Evolutionary conservation across 257 asterid genomes (phyloP).

Genomic region (Capsicum chinense): DNA sequence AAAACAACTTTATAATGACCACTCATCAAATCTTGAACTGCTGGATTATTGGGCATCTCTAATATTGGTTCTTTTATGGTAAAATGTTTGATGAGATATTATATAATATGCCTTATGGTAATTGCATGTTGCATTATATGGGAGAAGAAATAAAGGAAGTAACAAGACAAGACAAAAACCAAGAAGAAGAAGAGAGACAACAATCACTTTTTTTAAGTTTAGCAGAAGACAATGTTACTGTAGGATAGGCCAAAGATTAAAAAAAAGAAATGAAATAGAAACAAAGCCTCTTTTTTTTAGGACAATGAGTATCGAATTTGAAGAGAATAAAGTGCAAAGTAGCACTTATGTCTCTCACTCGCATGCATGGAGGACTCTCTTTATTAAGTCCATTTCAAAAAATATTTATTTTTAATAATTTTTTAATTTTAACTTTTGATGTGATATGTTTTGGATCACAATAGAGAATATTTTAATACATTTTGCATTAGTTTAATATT

Average conservation of each 20-base stretch:
- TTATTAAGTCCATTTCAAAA: too few relatives aligned
- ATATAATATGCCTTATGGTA: too few relatives aligned
- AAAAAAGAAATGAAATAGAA: slow-evolving; percentile 4
- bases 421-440: too few relatives aligned
- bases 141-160: background rate
- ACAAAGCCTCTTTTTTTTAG: slow-evolving; percentile 42
- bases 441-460: too few relatives aligned
- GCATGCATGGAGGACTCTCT: background rate
- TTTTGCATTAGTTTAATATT: too few relatives aligned
- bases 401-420: too few relatives aligned
- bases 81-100: background rate
- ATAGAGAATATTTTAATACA: too few relatives aligned
- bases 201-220: background rate
- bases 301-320: slow-evolving; percentile 61
- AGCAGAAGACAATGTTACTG: background rate
- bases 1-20: background rate
- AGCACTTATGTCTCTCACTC: background rate
- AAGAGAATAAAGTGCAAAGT: slow-evolving; percentile 65
- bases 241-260: background rate
- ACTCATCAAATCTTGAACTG: background rate
- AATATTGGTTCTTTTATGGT: background rate
- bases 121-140: background rate
- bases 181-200: background rate
- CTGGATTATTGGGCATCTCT: background rate
- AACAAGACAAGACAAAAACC: background rate